phyloP scores from a whole-genome alignment of 169 alveolate genomes.

The Cryptosporidium xiaoi region DNA sequence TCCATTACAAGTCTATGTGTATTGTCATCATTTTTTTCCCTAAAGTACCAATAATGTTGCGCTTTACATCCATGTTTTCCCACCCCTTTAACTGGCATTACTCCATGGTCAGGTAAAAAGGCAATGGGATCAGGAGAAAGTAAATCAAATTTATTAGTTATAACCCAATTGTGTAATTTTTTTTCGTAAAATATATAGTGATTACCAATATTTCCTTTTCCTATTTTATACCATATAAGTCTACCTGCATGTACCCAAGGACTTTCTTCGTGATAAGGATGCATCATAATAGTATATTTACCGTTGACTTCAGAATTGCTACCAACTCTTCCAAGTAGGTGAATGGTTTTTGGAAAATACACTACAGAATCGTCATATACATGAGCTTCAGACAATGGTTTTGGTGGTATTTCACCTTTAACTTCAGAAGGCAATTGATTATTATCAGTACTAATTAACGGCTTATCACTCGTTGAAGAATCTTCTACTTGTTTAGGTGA shows the following conservation, averaged over 20 bases:
- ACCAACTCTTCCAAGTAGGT: constrained; percentile 58
- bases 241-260: constrained; percentile 74
- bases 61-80: constrained; percentile 73
- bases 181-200: constrained; percentile 62
- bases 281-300: constrained; percentile 72
- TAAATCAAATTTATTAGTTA: constrained; percentile 60
- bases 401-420: constrained; percentile 52
- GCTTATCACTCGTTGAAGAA: constrained; percentile 7
- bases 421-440: constrained; percentile 49
- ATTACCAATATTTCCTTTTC: constrained; percentile 13
- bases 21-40: constrained; percentile 21
- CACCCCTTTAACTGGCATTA: constrained; percentile 74
- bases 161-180: constrained; percentile 66
- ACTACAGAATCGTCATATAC: constrained; percentile 32
- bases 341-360: constrained; percentile 62
- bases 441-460: neutral
- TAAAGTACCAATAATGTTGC: constrained; percentile 70
- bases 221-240: constrained; percentile 61
- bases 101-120: constrained; percentile 71
- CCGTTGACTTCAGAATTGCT: constrained; percentile 41
- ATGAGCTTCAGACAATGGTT: constrained; percentile 34
- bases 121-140: constrained; percentile 61
- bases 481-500: neutral
- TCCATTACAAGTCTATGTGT: constrained; percentile 63
- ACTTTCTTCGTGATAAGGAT: constrained; percentile 74